A percentile compares a stretch with the other conserved stretches of the same genome.
Evolutionary conservation across 495 filamentous ascomycete genomes (phyloP).

Genomic region (Penicillium ochrochloron): DNA sequence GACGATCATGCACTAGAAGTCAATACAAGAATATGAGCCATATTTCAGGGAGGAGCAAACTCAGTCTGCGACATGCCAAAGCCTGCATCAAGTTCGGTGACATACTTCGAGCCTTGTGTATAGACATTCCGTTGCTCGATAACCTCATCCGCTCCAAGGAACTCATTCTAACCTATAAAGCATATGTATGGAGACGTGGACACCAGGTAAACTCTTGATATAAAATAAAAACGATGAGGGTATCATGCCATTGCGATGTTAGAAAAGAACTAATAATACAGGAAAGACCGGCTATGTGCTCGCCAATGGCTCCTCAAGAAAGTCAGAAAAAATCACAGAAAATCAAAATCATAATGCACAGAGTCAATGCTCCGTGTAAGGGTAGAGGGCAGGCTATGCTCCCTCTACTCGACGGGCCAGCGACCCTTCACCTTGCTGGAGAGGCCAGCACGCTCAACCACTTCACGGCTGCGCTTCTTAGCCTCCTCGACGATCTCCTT

Average conservation of each 20-base stretch:
- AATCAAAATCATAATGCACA: not conserved
- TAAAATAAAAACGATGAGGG: slow-evolving; percentile 8
- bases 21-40: too few species aligned
- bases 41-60: too few species aligned
- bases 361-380: not conserved
- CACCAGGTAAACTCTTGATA: not conserved
- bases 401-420: slow-evolving; percentile 40
- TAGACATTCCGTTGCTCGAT: too few species aligned
- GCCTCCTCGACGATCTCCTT: slow-evolving; percentile 41
- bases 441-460: slow-evolving; percentile 48
- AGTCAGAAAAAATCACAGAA: not conserved
- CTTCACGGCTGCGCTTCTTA: slow-evolving; percentile 41
- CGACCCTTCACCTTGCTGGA: slow-evolving; percentile 40
- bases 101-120: too few species aligned
- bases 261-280: slow-evolving; percentile 16
- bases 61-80: too few species aligned
- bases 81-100: too few species aligned
- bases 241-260: slow-evolving; percentile 19
- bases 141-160: too few species aligned
- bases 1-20: too few species aligned
- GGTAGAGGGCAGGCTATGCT: not conserved
- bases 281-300: slow-evolving; percentile 16
- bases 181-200: too few species aligned
- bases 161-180: too few species aligned
- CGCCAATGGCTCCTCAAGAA: slow-evolving; percentile 16